These are phyloP conservation scores for Tricholoma terreum DNA, from an alignment of 768 basidiomycete genomes.

Conservation along the genomic window DNA sequence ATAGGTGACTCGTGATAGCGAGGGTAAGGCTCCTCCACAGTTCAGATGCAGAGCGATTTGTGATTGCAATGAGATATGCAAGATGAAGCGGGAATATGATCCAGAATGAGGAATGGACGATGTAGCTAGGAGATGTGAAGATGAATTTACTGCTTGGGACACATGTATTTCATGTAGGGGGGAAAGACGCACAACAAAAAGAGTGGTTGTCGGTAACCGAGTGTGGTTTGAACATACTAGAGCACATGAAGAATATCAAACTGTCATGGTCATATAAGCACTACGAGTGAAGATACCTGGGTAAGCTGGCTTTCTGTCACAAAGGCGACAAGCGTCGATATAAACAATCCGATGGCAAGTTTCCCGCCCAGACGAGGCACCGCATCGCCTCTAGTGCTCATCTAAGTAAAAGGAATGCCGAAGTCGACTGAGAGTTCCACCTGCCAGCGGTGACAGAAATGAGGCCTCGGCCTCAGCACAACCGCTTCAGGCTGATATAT, in stretches of 20 bases:
- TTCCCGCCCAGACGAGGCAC: conserved; percentile 44
- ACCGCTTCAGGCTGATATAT: too few species aligned
- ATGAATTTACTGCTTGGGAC: background rate
- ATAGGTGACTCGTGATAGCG: conserved; percentile 47
- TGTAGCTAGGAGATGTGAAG: conserved; percentile 49
- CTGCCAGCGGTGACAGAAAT: conserved; percentile 5
- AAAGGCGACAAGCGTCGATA: conserved; percentile 62
- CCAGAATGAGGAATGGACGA: conserved; percentile 80
- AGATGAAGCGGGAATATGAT: conserved; percentile 84
- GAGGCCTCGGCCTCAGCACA: too few species aligned
- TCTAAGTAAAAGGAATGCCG: conserved; percentile 8
- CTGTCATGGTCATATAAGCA: background rate
- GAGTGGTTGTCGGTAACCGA: conserved; percentile 84
- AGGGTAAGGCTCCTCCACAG: conserved; percentile 51
- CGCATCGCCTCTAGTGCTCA: conserved; percentile 24
- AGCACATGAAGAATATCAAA: conserved; percentile 4
- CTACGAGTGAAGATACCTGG: conserved; percentile 47
- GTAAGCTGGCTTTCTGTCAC: conserved; percentile 74
- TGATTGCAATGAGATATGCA: conserved; percentile 52
- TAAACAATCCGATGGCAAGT: conserved; percentile 53
- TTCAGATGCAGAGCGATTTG: conserved; percentile 43
- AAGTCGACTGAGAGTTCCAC: background rate
- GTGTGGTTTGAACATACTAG: conserved; percentile 75
- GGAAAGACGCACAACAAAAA: conserved; percentile 71
- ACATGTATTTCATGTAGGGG: conserved; percentile 3